Evolutionary conservation across 2,329 filamentous ascomycete genomes (phyloP).

Genomic region (Clarireedia paspali): DNA sequence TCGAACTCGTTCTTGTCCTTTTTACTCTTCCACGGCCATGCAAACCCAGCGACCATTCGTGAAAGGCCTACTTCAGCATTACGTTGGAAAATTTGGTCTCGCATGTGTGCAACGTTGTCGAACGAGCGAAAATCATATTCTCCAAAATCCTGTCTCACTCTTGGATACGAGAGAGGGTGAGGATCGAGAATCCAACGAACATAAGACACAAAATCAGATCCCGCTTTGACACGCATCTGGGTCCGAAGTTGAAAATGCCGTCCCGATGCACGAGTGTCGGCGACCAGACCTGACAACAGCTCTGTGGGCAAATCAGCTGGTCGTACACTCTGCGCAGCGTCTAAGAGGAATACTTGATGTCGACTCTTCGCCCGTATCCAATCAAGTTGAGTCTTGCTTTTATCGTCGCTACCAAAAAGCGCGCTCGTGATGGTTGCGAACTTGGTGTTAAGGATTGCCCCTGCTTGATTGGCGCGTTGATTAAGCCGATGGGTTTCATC

Average conservation of each 20-base stretch:
- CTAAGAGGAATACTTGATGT: constrained; percentile 13
- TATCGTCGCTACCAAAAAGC: constrained; percentile 12
- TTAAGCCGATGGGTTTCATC: constrained; percentile 11
- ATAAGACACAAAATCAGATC: constrained; percentile 12
- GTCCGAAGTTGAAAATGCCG: constrained; percentile 14
- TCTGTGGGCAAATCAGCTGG: constrained; percentile 12
- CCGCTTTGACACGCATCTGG: constrained; percentile 13
- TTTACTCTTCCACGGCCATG: constrained; percentile 9
- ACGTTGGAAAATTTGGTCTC: constrained; percentile 12
- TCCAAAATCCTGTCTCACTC: constrained; percentile 10
- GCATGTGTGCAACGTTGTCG: constrained; percentile 12
- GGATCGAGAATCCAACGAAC: constrained; percentile 13
- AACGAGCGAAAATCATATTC: constrained; percentile 13
- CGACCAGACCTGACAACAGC: constrained; percentile 9
- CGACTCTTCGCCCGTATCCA: constrained; percentile 12
- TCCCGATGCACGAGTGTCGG: constrained; percentile 10
- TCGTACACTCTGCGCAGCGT: constrained; percentile 13
- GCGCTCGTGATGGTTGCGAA: constrained; percentile 12
- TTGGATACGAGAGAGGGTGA: constrained; percentile 9
- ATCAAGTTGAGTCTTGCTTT: constrained; percentile 12
- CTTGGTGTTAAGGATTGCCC: constrained; percentile 10
- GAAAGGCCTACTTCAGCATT: constrained; percentile 11
- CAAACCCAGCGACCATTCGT: constrained; percentile 11
- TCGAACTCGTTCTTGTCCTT: constrained; percentile 11
- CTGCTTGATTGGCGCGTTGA: constrained; percentile 12